Evolutionary conservation across 306 rosid genomes (phyloP).

Genomic region (Prosopis cineraria): DNA sequence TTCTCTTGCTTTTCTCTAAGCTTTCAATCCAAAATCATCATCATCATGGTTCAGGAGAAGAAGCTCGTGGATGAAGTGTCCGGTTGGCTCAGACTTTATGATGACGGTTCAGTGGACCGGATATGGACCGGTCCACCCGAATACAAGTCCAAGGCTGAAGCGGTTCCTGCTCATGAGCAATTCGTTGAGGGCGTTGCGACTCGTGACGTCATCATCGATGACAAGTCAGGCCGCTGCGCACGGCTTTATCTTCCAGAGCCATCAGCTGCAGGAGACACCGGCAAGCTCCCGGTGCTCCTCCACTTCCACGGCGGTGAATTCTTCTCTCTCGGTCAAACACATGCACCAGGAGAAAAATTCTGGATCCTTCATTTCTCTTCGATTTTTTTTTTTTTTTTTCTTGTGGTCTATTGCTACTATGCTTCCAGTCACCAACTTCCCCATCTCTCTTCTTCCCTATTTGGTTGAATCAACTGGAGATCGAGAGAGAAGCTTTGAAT

Average conservation of each 20-base stretch:
- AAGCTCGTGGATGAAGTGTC: conserved; percentile 46
- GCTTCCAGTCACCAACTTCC: no score
- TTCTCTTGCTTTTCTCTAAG: background rate
- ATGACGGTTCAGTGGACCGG: conserved; percentile 65
- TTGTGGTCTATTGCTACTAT: no score
- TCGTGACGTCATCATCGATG: conserved; percentile 34
- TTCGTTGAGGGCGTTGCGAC: conserved; percentile 54
- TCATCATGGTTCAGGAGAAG: conserved; percentile 1
- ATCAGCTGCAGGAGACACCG: no score
- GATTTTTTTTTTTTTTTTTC: no score
- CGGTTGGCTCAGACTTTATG: conserved; percentile 52
- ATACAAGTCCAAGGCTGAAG: conserved; percentile 50
- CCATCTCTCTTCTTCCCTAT: no score
- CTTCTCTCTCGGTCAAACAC: no score
- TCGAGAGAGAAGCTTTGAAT: no score
- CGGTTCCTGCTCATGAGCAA: conserved; percentile 43
- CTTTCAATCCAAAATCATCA: background rate
- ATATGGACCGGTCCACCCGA: conserved; percentile 54
- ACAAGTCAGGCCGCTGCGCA: conserved; percentile 33
- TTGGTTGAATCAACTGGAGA: no score
- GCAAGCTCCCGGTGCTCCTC: no score
- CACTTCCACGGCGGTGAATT: background rate
- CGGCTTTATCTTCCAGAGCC: conserved; percentile 51
- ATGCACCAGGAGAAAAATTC: no score
- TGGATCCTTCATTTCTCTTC: no score